Base-by-base conservation (phyloP, 2,329 filamentous ascomycete species). In the Aureobasidium leucospermi region DNA sequence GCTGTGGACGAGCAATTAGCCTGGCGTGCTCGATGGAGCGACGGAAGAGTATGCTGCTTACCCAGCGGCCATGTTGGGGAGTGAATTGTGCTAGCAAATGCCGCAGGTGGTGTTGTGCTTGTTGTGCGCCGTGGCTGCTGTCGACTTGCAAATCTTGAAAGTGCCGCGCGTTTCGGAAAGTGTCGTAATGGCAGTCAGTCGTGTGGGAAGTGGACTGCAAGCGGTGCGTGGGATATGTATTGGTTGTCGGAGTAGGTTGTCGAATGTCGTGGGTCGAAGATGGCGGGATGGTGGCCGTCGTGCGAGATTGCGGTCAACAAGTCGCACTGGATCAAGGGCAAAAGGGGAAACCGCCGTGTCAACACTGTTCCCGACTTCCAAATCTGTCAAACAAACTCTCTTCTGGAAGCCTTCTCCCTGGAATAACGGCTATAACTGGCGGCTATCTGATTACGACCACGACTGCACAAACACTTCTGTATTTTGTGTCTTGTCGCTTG, bases 1-100 rank as follows among this genome's bases (percentile, higher is more conserved):
- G 52, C 69, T 71, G 58, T 4, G 11, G n/a, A n/a, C 28, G 23
- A 11, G 6, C 8, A 11, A 7, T 41, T 46, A 51, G 46, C 39
- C 16, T 23, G 23, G 23, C 23, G 23, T 23, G 23, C 23, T 23
- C 2, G 23, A 16, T 6, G 4, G 47, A 11, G 23, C 34, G 23
- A 46, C 13, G 34, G 34, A 8, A 36, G 13, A 36, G 23, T 23
- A 23, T 23, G 23, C 23, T 42, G 39, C 45, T 48, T 43, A 59
- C 56, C 36, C 32, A 36, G 23, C 9, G 8, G 45, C 56, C 56
- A 59, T 51, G n/a, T 11, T 55, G 39, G 23, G 23, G 19, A 8
- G n/a, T 15, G 28, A 31, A 13, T 10, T 41, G 11, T 1, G n/a
- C 6, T 19, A 13, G 45, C 45, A 23, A 29, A 9, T 19, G 34